phyloP scores from a whole-genome alignment of 108 stramenopile genomes.

The Craspedostauros australis region DNA sequence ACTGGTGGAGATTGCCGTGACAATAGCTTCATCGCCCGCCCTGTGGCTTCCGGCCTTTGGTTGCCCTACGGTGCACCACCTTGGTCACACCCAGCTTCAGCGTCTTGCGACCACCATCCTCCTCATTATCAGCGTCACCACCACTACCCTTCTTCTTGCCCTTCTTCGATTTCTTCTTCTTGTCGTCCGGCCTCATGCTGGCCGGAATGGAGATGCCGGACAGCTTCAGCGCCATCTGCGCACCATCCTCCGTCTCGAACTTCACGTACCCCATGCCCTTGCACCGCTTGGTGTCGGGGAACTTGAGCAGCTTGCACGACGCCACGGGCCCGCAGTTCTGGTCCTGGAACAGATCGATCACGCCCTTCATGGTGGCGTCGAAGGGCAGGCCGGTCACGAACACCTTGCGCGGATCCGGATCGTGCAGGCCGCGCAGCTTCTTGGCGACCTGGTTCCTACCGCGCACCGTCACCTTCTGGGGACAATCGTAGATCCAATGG shows the following conservation, averaged over 20 bases:
- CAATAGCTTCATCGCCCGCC: too few species aligned
- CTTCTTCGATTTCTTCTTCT: conserved; percentile 29
- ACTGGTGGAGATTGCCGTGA: too few species aligned
- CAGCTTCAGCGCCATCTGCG: conserved; percentile 53
- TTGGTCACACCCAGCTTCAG: conserved; percentile 69
- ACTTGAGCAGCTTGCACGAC: conserved; percentile 63
- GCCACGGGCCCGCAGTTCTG: conserved; percentile 48
- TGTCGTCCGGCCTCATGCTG: conserved; percentile 22
- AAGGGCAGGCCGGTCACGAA: conserved; percentile 85
- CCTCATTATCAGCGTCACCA: too few species aligned
- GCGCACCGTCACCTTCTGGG: conserved; percentile 51
- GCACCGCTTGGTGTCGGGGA: conserved; percentile 77
- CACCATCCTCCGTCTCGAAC: conserved; percentile 63
- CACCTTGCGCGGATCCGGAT: conserved; percentile 67
- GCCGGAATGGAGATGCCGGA: conserved; percentile 48
- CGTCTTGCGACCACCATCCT: conserved; percentile 28
- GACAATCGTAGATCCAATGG: conserved; percentile 92
- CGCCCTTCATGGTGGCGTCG: conserved; percentile 50
- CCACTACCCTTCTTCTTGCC: conserved; percentile 2
- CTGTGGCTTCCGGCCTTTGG: conserved; percentile 18
- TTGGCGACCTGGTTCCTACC: conserved; percentile 69
- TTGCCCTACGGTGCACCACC: conserved; percentile 55
- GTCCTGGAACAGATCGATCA: conserved; percentile 49
- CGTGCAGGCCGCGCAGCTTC: conserved; percentile 52
- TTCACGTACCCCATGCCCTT: conserved; percentile 75